A percentile compares a stretch with the other conserved stretches of the same genome.
phyloP scores from a whole-genome alignment of 2,329 filamentous ascomycete species.

The Myriangium duriaei region DNA sequence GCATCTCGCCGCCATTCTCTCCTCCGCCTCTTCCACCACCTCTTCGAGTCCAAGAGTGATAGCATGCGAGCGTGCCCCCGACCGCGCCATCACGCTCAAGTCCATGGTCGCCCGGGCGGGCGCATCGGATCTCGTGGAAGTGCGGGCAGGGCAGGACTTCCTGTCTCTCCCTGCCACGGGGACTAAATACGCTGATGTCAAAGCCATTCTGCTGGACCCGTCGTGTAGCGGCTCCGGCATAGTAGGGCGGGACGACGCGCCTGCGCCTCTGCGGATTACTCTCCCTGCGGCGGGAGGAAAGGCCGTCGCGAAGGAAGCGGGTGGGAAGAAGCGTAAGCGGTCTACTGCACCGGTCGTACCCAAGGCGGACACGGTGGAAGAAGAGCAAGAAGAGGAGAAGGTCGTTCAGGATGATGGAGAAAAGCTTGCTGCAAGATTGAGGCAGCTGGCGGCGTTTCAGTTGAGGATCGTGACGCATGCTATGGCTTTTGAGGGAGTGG shows the following conservation, averaged over 20 bases:
- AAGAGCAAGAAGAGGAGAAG: constrained; percentile 20
- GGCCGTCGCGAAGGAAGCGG: constrained; percentile 3
- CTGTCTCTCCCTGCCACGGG: constrained; percentile 57
- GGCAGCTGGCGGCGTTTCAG: constrained; percentile 69
- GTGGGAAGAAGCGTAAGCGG: constrained; percentile 23
- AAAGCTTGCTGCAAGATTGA: constrained; percentile 52
- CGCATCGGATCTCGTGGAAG: constrained; percentile 50
- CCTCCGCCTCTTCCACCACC: constrained; percentile 21
- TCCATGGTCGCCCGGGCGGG: constrained; percentile 77
- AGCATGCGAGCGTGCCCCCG: constrained; percentile 66
- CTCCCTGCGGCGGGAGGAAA: background rate
- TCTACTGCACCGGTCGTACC: constrained; percentile 4
- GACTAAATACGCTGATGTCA: constrained; percentile 54
- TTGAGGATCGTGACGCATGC: constrained; percentile 71
- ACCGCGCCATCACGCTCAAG: constrained; percentile 60
- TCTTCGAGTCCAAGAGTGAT: constrained; percentile 41
- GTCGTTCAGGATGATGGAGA: constrained; percentile 34
- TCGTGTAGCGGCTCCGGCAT: constrained; percentile 96
- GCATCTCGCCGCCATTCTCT: constrained; percentile 67
- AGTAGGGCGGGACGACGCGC: constrained; percentile 62
- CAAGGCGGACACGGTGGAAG: constrained; percentile 26
- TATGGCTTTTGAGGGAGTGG: constrained; percentile 63
- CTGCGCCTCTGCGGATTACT: constrained; percentile 7
- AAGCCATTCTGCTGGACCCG: constrained; percentile 74
- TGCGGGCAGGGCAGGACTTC: constrained; percentile 71